A percentile compares a stretch with the other conserved stretches of the same genome.
Conservation (phyloP, 768 basidiomycete species). For the Mycena chlorophos region DNA sequence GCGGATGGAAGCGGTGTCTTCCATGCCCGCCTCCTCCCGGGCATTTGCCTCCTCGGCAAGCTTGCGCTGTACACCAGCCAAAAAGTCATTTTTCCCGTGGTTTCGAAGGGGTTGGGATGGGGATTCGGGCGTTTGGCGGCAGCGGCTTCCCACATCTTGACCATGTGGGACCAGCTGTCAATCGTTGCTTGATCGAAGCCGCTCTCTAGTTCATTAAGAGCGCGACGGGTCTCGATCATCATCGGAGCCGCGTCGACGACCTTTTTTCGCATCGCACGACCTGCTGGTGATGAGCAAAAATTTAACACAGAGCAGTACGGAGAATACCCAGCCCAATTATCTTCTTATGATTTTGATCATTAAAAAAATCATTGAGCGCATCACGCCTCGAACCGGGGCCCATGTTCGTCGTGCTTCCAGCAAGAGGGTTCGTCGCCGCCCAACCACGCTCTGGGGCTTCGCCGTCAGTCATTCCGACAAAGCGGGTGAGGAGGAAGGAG, state of each 20-base stretch:
- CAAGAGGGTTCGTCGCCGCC: constrained; percentile 26
- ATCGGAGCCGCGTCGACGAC: neutral
- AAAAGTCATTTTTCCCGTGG: neutral
- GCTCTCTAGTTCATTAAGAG: neutral
- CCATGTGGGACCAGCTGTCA: neutral
- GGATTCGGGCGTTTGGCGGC: neutral
- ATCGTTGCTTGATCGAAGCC: neutral
- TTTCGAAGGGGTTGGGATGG: neutral
- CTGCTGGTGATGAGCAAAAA: neutral
- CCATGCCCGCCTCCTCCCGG: neutral
- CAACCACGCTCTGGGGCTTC: constrained; percentile 34
- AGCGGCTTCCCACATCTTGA: neutral
- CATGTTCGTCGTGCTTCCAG: constrained; percentile 35
- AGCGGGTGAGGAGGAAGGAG: constrained; percentile 28
- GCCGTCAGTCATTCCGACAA: constrained; percentile 30
- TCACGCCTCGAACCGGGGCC: constrained; percentile 28
- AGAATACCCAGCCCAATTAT: neutral
- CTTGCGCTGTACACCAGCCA: constrained; percentile 4
- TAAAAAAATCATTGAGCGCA: constrained; percentile 32
- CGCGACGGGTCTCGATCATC: neutral
- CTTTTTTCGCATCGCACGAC: neutral
- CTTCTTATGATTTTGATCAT: constrained; percentile 15
- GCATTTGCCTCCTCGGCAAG: constrained; percentile 16
- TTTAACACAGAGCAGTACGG: neutral
- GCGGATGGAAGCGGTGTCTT: neutral